Evolutionary conservation across 176 grass and related monocot genomes (phyloP), one percentile per base, ranked within the genome.

Genomic region (Elymus sibiricus): DNA sequence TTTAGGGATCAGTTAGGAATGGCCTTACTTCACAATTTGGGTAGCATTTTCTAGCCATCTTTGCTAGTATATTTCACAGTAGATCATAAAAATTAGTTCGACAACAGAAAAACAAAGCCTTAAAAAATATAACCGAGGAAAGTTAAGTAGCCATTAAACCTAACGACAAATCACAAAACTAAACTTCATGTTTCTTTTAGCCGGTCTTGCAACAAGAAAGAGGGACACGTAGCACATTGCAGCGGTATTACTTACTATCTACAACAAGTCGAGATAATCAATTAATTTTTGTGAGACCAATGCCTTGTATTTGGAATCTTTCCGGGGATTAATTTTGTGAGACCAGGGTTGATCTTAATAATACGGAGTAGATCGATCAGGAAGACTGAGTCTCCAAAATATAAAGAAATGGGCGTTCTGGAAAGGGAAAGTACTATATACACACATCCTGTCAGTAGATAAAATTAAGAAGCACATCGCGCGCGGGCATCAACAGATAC

Each of bases 401-500:
- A 56, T 56, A 56, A 56, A 22, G 17, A 56, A 7, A 56, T 49
- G 71, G 42, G 25, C 14, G 25, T 29, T 49, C 42, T 49, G 42
- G 7, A 28, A 74, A 74, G 39, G 39, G 39, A 25, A 44, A 74
- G 70, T 46, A 74, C 70, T 27, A 56, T 56, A 27, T 56, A 17
- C 71, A 17, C 71, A 19, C 14, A 74, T 47, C 71, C 40, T 49
- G 42, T 49, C 42, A 28, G 71, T 46, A 74, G 42, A 74, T 9
- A 74, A 16, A 27, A 75, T 49, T 49, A 49, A 73, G 72, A 75
- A 29, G 28, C 71, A 49, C 71, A 75, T 47, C 39, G 43, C 42
- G 53, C 72, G 14, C 43, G 72, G 25, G 72, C 43, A 75, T 75
- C 72, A 75, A 75, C 51, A 75, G 72, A 29, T 75, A 49, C 72